phyloP scores from a whole-genome alignment of 805 yeast genomes.

The Lachancea lanzarotensis region DNA sequence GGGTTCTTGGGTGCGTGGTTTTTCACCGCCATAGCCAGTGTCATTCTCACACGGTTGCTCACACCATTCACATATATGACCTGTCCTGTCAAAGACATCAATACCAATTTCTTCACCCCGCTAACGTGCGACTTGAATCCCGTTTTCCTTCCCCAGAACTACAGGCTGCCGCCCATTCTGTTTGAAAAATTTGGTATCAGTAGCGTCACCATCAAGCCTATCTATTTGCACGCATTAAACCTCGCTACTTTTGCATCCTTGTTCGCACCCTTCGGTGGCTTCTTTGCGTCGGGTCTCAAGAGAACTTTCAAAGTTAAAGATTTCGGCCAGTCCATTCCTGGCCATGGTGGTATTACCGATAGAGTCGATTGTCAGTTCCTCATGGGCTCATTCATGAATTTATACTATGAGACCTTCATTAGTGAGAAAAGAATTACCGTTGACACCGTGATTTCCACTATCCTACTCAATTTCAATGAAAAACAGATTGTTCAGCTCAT shows the following conservation, averaged over 20 bases:
- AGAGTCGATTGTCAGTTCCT: constrained; percentile 96
- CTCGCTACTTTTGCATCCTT: constrained; percentile 92
- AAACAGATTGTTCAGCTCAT: constrained; percentile 61
- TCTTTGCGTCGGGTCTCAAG: constrained; percentile 95
- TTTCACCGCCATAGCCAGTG: constrained; percentile 73
- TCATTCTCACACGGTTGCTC: constrained; percentile 57
- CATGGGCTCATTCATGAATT: constrained; percentile 92
- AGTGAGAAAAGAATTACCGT: constrained; percentile 65
- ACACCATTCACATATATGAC: constrained; percentile 67
- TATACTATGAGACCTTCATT: constrained; percentile 89
- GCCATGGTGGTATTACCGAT: constrained; percentile 98
- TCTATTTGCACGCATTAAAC: constrained; percentile 80
- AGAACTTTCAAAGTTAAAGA: constrained; percentile 95
- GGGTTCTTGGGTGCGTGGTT: constrained; percentile 98
- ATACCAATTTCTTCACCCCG: constrained; percentile 52
- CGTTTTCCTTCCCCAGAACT: constrained; percentile 76
- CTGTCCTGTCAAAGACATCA: constrained; percentile 75
- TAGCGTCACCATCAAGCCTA: constrained; percentile 65
- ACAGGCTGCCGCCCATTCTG: constrained; percentile 64
- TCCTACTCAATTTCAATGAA: constrained; percentile 60
- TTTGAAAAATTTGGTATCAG: constrained; percentile 43
- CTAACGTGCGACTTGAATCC: constrained; percentile 80
- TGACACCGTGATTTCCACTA: constrained; percentile 68
- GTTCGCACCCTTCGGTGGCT: constrained; percentile 98
- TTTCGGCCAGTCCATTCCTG: constrained; percentile 97